Conservation (phyloP, 768 basidiomycete genomes). For the Leccinum arenicola region DNA sequence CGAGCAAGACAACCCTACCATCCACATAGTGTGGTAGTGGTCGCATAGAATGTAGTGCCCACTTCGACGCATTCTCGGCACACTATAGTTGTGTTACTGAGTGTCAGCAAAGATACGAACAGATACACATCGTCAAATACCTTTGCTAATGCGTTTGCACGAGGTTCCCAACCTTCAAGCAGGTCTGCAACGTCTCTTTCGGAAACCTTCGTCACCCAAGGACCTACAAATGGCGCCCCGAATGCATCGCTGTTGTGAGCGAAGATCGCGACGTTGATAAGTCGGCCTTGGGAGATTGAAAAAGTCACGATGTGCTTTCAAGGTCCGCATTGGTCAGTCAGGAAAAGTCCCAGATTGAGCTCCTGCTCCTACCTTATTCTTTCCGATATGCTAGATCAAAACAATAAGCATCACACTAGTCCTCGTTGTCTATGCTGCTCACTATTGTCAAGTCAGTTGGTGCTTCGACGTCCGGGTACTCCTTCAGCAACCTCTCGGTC, state of each 20-base stretch:
- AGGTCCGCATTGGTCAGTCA: background rate
- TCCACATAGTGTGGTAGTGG: too few relatives aligned
- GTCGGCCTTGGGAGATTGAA: slow-evolving; percentile 36
- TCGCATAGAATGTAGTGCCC: slow-evolving; percentile 38
- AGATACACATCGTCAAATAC: background rate
- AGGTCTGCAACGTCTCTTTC: slow-evolving; percentile 31
- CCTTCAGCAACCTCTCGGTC: slow-evolving; percentile 25
- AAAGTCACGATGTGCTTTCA: slow-evolving; percentile 39
- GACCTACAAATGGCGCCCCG: slow-evolving; percentile 31
- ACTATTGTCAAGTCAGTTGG: slow-evolving; percentile 27
- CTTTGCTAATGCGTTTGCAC: slow-evolving; percentile 9
- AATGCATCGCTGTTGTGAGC: slow-evolving; percentile 26
- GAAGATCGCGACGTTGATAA: slow-evolving; percentile 37
- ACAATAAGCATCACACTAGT: slow-evolving; percentile 1
- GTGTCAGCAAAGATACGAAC: background rate
- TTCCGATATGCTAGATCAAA: slow-evolving; percentile 26
- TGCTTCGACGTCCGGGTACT: slow-evolving; percentile 31
- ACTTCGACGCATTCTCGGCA: slow-evolving; percentile 36
- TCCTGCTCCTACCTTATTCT: slow-evolving; percentile 11
- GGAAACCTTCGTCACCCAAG: slow-evolving; percentile 28
- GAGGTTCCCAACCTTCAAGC: slow-evolving; percentile 27
- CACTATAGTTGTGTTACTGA: slow-evolving; percentile 23
- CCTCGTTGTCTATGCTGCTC: background rate
- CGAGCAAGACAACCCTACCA: too few relatives aligned
- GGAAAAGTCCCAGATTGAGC: background rate